phyloP scores from a whole-genome alignment of 257 asterid genomes.

The Phtheirospermum japonicum region DNA sequence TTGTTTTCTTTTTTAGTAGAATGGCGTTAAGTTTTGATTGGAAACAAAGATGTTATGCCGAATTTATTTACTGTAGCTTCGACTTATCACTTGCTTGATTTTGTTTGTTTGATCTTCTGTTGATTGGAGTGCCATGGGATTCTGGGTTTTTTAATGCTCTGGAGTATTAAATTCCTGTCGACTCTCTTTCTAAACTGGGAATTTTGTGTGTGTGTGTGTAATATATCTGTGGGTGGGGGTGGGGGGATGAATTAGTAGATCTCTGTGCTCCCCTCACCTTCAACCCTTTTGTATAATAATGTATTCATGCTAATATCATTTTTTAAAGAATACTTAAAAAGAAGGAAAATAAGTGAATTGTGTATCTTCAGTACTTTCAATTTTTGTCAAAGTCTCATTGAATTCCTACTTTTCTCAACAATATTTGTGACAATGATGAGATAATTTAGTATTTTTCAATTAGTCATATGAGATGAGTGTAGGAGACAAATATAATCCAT shows the following conservation, averaged over 20 bases:
- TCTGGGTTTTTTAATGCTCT: background rate
- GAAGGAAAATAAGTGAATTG: background rate
- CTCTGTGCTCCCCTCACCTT: background rate
- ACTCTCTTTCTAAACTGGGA: background rate
- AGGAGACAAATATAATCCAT: background rate
- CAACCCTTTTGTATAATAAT: background rate
- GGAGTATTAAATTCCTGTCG: background rate
- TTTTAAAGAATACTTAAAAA: background rate
- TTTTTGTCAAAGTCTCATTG: background rate
- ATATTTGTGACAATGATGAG: constrained; percentile 7
- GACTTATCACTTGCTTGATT: constrained; percentile 5
- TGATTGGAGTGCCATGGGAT: background rate
- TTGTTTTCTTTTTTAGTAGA: background rate
- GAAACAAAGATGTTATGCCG: background rate
- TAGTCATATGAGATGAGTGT: background rate
- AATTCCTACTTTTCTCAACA: constrained; percentile 4
- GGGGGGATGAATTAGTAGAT: background rate
- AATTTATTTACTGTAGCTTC: background rate
- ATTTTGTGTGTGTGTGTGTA: background rate
- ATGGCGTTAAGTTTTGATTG: background rate
- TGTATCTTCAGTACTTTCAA: background rate
- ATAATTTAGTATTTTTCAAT: background rate
- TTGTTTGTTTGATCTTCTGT: constrained; percentile 4
- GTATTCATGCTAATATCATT: constrained; percentile 4
- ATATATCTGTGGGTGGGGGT: background rate